Conservation (phyloP, 2,329 filamentous ascomycete species). For the Colletotrichum sp. region DNA sequence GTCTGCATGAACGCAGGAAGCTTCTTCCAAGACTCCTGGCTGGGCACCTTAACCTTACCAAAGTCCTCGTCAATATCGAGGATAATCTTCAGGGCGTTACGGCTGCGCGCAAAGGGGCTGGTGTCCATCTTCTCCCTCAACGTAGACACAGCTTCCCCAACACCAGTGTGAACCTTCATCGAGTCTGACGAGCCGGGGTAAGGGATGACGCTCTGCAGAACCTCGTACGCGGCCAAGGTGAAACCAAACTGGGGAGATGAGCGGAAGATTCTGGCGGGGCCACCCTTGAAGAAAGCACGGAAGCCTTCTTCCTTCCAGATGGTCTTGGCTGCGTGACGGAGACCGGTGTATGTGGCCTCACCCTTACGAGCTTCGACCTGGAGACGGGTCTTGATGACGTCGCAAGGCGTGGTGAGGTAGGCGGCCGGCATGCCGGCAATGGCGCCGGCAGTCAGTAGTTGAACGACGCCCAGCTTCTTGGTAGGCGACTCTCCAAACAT, state of each 20-base stretch:
- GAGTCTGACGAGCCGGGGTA: conserved; percentile 71
- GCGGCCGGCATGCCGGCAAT: conserved; percentile 92
- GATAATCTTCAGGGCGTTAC: conserved; percentile 95
- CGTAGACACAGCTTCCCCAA: conserved; percentile 67
- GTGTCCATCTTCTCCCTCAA: conserved; percentile 65
- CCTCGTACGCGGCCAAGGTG: conserved; percentile 93
- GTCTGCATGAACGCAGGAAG: conserved; percentile 52
- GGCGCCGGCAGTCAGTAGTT: conserved; percentile 92
- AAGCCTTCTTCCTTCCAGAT: conserved; percentile 93
- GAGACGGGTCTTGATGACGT: conserved; percentile 98
- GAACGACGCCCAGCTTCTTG: conserved; percentile 87
- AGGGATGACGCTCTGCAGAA: conserved; percentile 82
- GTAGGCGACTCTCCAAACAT: conserved; percentile 88
- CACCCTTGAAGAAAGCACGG: conserved; percentile 97
- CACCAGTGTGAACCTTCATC: conserved; percentile 59
- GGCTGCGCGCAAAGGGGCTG: conserved; percentile 65
- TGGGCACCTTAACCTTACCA: conserved; percentile 71
- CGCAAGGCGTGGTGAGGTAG: conserved; percentile 95
- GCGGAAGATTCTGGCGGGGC: conserved; percentile 90
- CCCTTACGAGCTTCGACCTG: conserved; percentile 98
- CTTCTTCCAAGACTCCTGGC: conserved; percentile 57
- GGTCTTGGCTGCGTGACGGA: conserved; percentile 84
- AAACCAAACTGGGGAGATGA: conserved; percentile 98
- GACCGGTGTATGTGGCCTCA: conserved; percentile 83
- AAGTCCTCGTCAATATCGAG: conserved; percentile 94